Evolutionary conservation across 305 asterid genomes (phyloP).

Genomic region (Fraxinus platypoda): DNA sequence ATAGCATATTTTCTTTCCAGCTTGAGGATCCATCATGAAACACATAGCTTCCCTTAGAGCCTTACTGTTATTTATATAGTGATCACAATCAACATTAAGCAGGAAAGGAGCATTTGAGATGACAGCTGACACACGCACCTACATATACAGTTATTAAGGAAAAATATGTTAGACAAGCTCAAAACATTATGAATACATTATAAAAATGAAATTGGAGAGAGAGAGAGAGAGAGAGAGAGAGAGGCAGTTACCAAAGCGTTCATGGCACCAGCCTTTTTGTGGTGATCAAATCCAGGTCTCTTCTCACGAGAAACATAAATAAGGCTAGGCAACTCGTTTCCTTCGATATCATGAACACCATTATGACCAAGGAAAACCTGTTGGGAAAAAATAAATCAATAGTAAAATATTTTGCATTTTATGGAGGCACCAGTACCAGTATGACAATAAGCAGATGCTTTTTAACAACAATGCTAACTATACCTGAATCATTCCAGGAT

Average conservation of each 20-base stretch:
- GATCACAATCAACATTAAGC: constrained; percentile 98
- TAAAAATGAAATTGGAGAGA: neutral
- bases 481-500: constrained; percentile 99
- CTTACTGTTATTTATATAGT: constrained; percentile 90
- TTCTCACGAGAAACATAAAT: constrained; percentile 96
- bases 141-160: constrained; percentile 1
- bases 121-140: constrained; percentile 94
- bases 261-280: constrained; percentile 99
- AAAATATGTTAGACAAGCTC: neutral
- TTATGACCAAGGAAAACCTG: constrained; percentile 92
- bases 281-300: constrained; percentile 95
- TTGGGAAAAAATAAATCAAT: constrained; percentile 8
- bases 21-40: constrained; percentile 97
- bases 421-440: neutral
- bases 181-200: neutral
- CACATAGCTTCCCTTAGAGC: constrained; percentile 98
- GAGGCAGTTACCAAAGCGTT: constrained; percentile 68
- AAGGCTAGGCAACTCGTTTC: constrained; percentile 88
- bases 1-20: constrained; percentile 93
- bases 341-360: constrained; percentile 85
- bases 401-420: neutral
- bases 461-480: neutral
- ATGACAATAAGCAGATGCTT: neutral
- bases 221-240: neutral
- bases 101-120: constrained; percentile 90